Evolutionary conservation across 2,329 filamentous ascomycete genomes (phyloP).

Genomic region (Metarhizium brunneum): DNA sequence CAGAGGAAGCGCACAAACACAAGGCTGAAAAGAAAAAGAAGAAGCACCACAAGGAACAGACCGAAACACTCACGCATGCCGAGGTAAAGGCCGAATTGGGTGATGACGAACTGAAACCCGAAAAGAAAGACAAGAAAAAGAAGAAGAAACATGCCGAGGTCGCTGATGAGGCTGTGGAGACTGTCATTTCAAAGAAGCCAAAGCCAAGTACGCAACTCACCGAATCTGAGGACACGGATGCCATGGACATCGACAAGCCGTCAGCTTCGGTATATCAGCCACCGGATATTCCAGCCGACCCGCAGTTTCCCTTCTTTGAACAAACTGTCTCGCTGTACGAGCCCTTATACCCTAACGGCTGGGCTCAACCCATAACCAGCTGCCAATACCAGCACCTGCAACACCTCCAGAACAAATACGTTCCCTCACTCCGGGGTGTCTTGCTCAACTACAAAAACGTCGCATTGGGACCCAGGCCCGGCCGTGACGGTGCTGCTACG

Average conservation of each 20-base stretch:
- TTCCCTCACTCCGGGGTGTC: conserved; percentile 63
- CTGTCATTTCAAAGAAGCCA: background rate
- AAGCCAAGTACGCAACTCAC: background rate
- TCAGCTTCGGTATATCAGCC: conserved; percentile 25
- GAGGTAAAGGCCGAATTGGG: conserved; percentile 1
- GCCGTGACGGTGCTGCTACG: conserved; percentile 35
- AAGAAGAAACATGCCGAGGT: conserved; percentile 15
- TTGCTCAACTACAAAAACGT: conserved; percentile 65
- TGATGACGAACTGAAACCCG: conserved; percentile 16
- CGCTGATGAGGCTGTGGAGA: conserved; percentile 7
- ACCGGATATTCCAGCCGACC: conserved; percentile 27
- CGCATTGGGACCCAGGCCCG: conserved; percentile 51
- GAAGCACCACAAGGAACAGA: conserved; percentile 21
- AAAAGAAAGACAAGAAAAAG: conserved; percentile 22
- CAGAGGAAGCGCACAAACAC: background rate
- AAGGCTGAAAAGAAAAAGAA: conserved; percentile 11
- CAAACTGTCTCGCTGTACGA: conserved; percentile 77
- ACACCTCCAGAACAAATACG: conserved; percentile 68
- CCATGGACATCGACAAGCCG: conserved; percentile 31
- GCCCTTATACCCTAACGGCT: conserved; percentile 61
- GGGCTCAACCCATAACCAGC: conserved; percentile 60
- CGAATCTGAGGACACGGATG: conserved; percentile 12
- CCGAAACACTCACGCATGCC: conserved; percentile 11
- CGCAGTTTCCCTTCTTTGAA: conserved; percentile 62
- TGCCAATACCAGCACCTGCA: conserved; percentile 66